Percentiles rank a stretch among this genome's conserved stretches.
Evolutionary conservation across 1,284 basidiomycete species (phyloP).

Genomic region (Microbotryum silenes-acaulis): DNA sequence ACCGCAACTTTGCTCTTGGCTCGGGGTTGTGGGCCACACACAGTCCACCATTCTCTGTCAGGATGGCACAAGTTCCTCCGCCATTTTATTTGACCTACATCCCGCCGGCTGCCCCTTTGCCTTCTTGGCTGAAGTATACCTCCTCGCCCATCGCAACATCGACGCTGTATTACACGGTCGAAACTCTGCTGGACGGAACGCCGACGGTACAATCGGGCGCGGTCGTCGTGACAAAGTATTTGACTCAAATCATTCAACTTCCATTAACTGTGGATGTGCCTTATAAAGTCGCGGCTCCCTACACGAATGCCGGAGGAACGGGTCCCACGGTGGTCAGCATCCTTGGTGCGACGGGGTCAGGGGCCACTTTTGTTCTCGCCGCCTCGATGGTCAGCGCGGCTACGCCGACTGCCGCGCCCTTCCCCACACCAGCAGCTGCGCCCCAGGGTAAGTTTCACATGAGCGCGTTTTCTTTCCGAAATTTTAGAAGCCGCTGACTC

Average conservation of each 20-base stretch:
- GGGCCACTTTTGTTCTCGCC: no score
- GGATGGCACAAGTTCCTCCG: neutral
- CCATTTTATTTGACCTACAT: slow-evolving; percentile 14
- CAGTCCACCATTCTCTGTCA: no score
- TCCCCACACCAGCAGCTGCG: no score
- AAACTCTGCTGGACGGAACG: slow-evolving; percentile 12
- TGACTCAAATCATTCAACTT: slow-evolving; percentile 18
- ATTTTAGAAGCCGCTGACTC: no score
- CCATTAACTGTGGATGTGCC: slow-evolving; percentile 17
- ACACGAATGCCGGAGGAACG: slow-evolving; percentile 20
- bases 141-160: slow-evolving; percentile 12
- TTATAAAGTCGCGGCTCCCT: neutral
- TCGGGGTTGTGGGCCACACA: no score
- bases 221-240: slow-evolving; percentile 11
- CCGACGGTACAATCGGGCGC: slow-evolving; percentile 6
- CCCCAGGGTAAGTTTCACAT: no score
- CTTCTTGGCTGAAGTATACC: slow-evolving; percentile 19
- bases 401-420: no score
- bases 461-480: no score
- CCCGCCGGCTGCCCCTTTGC: slow-evolving; percentile 7
- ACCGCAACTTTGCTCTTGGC: no score
- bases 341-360: slow-evolving; percentile 11
- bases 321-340: slow-evolving; percentile 12
- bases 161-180: slow-evolving; percentile 10
- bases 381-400: no score